Evolutionary conservation across 192 early-diverging fungal species (phyloP), one percentile per base, ranked within the genome.

Genomic region (Thoreauomyces humboldtii): DNA sequence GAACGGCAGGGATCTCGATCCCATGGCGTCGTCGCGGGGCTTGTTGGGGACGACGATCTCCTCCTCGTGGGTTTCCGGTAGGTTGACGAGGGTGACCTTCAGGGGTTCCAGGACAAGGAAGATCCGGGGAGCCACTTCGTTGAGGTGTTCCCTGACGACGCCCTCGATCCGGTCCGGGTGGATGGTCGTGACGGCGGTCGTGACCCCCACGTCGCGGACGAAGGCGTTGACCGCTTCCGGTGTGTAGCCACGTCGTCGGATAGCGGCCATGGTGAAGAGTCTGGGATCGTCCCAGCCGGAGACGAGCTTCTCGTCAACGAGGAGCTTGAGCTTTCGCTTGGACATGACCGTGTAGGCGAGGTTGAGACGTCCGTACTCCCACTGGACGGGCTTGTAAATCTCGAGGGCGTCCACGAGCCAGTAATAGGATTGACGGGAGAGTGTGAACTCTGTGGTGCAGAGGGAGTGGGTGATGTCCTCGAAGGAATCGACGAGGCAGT

Each of bases 401-500:
- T 96, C 92, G 27, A 98, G 78, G 12, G 96, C 96, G 73, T 99
- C 98, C 55, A 93, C 89, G 27, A 99, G 88, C 98, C 98, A 99
- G 81, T 99, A 98, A 79, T 99, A 99, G 24, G 92, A 93, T 59
- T 91, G 86, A 59, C 98, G 90, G 24, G 94, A 92, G 69, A 88
- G 88, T 38, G 70, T 83, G 75, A 99, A 99, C 79, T 99, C 98
- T 37, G 88, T 80, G 0, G 98, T 99, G 82, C 98, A 99, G 54
- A 99, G 84, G 29, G 96, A 98, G 73, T 99, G 98, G 7, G 95
- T 96, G 58, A 99, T 99, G 83, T 99, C 96, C 73, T 99, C 98
- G 66, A 99, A 89, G 17, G 98, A 99, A 76, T 99, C 98, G 61
- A 90, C 91, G 19, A 99, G 81, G 66, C 98, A 99, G 74, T 99